Evolutionary conservation across 2,329 filamentous ascomycete species (phyloP).

Genomic region (Trichophyton verrucosum): DNA sequence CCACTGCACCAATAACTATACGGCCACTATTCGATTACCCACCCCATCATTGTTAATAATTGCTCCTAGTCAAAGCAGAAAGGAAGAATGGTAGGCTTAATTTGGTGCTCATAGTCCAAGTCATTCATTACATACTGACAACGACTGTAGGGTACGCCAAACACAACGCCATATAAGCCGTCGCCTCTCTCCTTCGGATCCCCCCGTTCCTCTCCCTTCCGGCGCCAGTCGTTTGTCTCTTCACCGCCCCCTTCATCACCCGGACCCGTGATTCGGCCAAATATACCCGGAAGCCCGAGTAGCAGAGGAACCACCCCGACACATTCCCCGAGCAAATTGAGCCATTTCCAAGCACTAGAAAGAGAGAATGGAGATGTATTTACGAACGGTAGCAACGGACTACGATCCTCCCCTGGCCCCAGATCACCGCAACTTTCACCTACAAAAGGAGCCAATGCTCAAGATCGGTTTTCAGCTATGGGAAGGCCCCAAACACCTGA

Average conservation of each 20-base stretch:
- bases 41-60: too few species aligned
- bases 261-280: conserved; percentile 35
- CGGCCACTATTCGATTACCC: too few species aligned
- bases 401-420: conserved; percentile 25
- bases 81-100: not conserved
- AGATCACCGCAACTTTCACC: conserved; percentile 30
- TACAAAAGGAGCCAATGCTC: conserved; percentile 23
- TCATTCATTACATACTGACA: not conserved
- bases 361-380: conserved; percentile 31
- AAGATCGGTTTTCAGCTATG: conserved; percentile 20
- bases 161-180: conserved; percentile 53
- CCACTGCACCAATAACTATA: too few species aligned
- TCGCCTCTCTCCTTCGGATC: conserved; percentile 61
- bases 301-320: conserved; percentile 31
- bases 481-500: conserved; percentile 17
- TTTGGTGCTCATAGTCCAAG: not conserved
- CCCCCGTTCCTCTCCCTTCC: conserved; percentile 56
- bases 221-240: conserved; percentile 42
- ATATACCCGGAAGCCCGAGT: conserved; percentile 37
- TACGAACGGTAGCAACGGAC: conserved; percentile 17
- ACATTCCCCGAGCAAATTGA: conserved; percentile 36
- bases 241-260: conserved; percentile 49
- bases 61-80: not conserved
- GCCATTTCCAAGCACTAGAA: conserved; percentile 34
- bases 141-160: conserved; percentile 33